Evolutionary conservation across 2,329 filamentous ascomycete genomes (phyloP).

Genomic region (Colletotrichum sp.): DNA sequence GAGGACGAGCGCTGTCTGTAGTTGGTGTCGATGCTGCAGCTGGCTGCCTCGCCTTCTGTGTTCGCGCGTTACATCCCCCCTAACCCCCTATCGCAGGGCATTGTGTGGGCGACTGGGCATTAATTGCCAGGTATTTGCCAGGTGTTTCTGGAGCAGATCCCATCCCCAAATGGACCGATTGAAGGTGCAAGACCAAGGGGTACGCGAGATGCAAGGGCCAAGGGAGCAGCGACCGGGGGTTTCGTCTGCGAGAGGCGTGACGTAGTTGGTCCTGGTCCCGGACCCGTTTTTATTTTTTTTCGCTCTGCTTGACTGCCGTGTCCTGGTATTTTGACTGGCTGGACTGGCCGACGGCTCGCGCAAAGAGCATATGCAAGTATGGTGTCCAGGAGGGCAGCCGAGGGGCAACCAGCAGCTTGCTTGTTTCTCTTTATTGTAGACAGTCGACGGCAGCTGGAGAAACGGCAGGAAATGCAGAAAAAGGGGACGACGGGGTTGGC

Average conservation of each 20-base stretch:
- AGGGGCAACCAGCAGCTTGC: neutral
- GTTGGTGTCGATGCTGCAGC: neutral
- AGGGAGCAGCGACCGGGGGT: conserved; percentile 11
- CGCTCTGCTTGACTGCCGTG: neutral
- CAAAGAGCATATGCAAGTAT: neutral
- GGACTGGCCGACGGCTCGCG: neutral
- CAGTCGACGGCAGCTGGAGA: neutral
- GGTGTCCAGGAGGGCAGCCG: neutral
- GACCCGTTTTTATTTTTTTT: conserved; percentile 12
- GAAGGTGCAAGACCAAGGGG: conserved; percentile 13
- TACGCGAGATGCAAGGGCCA: conserved; percentile 18
- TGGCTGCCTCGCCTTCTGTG: neutral
- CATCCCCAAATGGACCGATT: conserved; percentile 7
- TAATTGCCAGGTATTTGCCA: neutral
- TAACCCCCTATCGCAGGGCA: neutral
- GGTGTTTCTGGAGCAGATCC: conserved; percentile 9
- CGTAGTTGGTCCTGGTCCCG: conserved; percentile 16
- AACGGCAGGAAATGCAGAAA: neutral
- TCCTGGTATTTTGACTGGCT: neutral
- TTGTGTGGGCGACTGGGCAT: neutral
- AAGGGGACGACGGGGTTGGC: neutral
- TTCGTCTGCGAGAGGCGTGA: conserved; percentile 18
- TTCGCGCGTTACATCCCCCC: neutral
- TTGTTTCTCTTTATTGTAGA: neutral
- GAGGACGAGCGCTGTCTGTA: neutral